phyloP scores from a whole-genome alignment of 169 alveolate genomes.

The Cryptosporidium ryanae region DNA sequence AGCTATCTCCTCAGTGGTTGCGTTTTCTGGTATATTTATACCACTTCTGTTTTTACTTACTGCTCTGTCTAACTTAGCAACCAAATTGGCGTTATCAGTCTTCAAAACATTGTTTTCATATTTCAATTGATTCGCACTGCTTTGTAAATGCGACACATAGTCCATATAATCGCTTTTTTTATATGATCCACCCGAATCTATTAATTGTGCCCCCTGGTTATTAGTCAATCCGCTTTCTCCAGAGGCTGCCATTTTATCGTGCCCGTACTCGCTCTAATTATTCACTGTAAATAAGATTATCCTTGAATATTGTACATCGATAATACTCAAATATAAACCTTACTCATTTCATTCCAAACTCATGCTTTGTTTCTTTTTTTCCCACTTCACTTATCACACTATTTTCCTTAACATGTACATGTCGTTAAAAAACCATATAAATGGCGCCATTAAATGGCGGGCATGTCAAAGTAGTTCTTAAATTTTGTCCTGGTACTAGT shows the following conservation, averaged over 20 bases:
- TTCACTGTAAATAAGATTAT: neutral
- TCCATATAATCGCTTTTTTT: constrained; percentile 23
- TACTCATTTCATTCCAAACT: neutral
- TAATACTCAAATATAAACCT: neutral
- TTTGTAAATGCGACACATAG: constrained; percentile 51
- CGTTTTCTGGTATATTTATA: constrained; percentile 60
- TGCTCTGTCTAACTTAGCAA: constrained; percentile 57
- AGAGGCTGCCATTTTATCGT: neutral
- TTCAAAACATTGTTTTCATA: constrained; percentile 48
- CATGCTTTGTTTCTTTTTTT: neutral
- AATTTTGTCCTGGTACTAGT: constrained; percentile 3
- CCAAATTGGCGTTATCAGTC: constrained; percentile 53
- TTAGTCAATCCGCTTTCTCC: neutral
- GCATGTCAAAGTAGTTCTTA: neutral
- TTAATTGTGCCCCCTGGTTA: constrained; percentile 30
- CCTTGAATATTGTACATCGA: neutral
- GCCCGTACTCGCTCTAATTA: neutral
- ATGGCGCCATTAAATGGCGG: constrained; percentile 36
- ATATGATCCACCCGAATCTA: constrained; percentile 23
- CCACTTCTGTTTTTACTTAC: constrained; percentile 68
- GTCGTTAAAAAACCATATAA: constrained; percentile 19
- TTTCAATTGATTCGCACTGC: constrained; percentile 48
- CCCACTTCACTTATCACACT: constrained; percentile 8
- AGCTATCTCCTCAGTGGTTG: constrained; percentile 58
- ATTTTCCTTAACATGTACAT: constrained; percentile 48